Base-by-base conservation (phyloP, 2,329 filamentous ascomycete species). In the Metarhizium brunneum region DNA sequence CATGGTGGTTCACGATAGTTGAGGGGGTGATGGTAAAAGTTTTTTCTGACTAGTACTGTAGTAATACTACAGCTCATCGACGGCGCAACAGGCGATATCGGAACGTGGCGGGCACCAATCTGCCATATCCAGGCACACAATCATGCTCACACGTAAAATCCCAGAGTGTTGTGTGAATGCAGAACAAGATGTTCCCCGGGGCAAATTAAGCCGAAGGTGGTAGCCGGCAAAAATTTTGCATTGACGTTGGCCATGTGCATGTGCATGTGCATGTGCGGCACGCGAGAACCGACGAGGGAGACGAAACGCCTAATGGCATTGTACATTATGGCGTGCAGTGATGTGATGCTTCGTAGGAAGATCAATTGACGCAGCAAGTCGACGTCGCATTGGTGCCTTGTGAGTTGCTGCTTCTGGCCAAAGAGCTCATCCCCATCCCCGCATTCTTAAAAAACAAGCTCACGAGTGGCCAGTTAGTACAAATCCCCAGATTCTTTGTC, bases 351-450 rank as follows among this genome's bases (percentile, higher is more conserved):
- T 11, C 10, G n/a, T 11, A 47, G 18, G 16, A 47, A 11, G 20
- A 2, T 13, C 6, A 14, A 20, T 48, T 30, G n/a, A 48, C 11
- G 25, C 13, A 16, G 6, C 2, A 30, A 14, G 18, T 25, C 20
- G n/a, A 48, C 7, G 6, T 20, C 20, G 13, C 14, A 25, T 14
- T 6, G 13, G 25, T 25, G 14, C 13, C 2, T 29, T 48, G 25
- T 35, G 3, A 18, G 13, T 6, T 50, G 36, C 16, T 6, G 16
- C 2, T 20, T 25, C 10, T 38, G 48, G 16, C 6, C n/a, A 38
- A 50, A 10, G 29, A 47, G 38, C 40, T 36, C 42, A 48, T 53
- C 51, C 51, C 43, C 42, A 48, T 53, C 51, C 51, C 51, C 51
- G 51, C 40, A 47, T 45, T 30, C 53, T n/a, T 2, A 38, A 25